phyloP scores from a whole-genome alignment of 2,329 filamentous ascomycete species.

The Arthrobotrys pseudoclavata region DNA sequence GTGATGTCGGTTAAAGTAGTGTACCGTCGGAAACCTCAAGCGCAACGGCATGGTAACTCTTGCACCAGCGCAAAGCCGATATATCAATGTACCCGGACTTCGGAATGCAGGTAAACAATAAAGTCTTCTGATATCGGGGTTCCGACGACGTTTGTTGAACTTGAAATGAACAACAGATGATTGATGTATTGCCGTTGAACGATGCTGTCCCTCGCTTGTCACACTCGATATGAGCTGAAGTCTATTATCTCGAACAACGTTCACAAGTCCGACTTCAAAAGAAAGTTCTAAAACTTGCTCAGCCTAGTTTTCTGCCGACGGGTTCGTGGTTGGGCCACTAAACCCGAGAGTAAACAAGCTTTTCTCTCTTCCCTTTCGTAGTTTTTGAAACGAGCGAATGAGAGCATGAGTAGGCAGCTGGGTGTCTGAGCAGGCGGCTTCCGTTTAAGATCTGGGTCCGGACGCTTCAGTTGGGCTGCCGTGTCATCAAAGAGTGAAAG shows the following conservation, averaged over 20 bases:
- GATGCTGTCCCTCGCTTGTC: background rate
- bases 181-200: background rate
- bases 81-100: constrained; percentile 7
- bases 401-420: constrained; percentile 16
- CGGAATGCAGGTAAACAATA: constrained; percentile 5
- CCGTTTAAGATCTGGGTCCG: constrained; percentile 36
- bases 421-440: constrained; percentile 22
- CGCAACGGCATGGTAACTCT: constrained; percentile 52
- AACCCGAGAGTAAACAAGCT: constrained; percentile 48
- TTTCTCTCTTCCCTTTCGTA: constrained; percentile 17
- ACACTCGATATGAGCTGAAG: constrained; percentile 13
- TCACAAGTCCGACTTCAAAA: constrained; percentile 23
- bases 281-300: constrained; percentile 58
- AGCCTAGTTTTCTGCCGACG: constrained; percentile 26
- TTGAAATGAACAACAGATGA: background rate
- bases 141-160: constrained; percentile 10
- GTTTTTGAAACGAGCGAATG: constrained; percentile 50
- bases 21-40: constrained; percentile 54
- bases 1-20: background rate
- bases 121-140: constrained; percentile 11
- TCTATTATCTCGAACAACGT: constrained; percentile 9
- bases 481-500: constrained; percentile 25
- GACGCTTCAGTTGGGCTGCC: constrained; percentile 23
- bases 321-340: constrained; percentile 14
- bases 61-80: constrained; percentile 37